Conservation (phyloP, 106 monocot species). For the Apostasia shenzhenica region DNA sequence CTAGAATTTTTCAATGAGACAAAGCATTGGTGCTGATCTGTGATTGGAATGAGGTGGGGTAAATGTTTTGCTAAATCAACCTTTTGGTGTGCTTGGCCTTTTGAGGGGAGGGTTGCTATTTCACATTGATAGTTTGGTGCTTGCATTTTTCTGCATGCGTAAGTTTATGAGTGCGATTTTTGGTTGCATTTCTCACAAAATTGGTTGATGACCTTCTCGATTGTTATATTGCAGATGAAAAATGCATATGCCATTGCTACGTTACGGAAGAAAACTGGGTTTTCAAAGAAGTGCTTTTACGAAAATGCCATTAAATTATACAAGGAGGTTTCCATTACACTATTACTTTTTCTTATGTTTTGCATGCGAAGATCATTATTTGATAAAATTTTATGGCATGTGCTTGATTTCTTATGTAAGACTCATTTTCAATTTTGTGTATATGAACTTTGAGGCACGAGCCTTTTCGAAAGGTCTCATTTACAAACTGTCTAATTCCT, state of each 20-base stretch:
- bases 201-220: not conserved
- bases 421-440: too few species aligned
- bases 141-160: not conserved
- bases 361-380: not conserved
- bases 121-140: not conserved
- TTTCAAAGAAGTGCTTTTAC: slow-evolving; percentile 86
- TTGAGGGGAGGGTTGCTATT: too few species aligned
- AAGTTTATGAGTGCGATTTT: not conserved
- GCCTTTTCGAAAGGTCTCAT: too few species aligned
- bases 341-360: not conserved
- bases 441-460: too few species aligned
- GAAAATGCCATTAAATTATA: slow-evolving; percentile 77
- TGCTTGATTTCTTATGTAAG: too few species aligned
- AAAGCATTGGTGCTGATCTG: too few species aligned
- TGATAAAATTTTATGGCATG: too few species aligned
- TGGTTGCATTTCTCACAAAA: not conserved
- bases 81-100: too few species aligned
- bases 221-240: slow-evolving; percentile 52
- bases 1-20: too few species aligned
- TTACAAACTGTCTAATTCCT: too few species aligned
- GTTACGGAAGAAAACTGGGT: slow-evolving; percentile 71
- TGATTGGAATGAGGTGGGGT: too few species aligned
- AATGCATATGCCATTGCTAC: slow-evolving; percentile 87
- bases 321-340: slow-evolving; percentile 49
- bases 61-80: too few species aligned